Evolutionary conservation across 345 rosid genomes (phyloP).

Genomic region (Brassica carinata): DNA sequence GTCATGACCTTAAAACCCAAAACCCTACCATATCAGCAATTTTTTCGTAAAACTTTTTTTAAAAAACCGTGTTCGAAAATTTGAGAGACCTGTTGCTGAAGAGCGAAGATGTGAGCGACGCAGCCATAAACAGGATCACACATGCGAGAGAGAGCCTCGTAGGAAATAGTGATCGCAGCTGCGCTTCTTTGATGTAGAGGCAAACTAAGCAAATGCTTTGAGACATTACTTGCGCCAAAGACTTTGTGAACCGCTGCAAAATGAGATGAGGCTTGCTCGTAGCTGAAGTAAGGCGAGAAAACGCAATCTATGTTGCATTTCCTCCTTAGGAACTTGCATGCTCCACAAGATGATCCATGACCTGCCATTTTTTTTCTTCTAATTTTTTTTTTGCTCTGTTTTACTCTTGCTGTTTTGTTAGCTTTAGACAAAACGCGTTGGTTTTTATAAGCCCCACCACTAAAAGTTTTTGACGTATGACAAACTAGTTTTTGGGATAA

Average conservation of each 20-base stretch:
- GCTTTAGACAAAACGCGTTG: constrained; percentile 17
- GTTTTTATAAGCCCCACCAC: constrained; percentile 38
- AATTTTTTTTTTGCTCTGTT: constrained; percentile 6
- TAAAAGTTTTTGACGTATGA: neutral
- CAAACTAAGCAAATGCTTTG: constrained; percentile 53
- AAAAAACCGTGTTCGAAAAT: neutral
- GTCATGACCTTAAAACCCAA: constrained; percentile 23
- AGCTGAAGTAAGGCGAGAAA: constrained; percentile 56
- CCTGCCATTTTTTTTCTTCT: constrained; percentile 30
- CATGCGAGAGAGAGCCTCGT: constrained; percentile 62
- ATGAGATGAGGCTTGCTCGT: constrained; percentile 56
- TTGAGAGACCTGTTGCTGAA: constrained; percentile 58
- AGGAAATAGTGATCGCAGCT: constrained; percentile 59
- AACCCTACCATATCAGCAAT: constrained; percentile 4
- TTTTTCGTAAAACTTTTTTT: neutral
- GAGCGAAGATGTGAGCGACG: constrained; percentile 60
- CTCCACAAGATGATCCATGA: constrained; percentile 61
- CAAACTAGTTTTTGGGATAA: constrained; percentile 30
- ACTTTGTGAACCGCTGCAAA: constrained; percentile 68
- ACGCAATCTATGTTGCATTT: constrained; percentile 58
- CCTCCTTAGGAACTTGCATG: constrained; percentile 64
- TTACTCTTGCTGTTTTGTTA: constrained; percentile 14
- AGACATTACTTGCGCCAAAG: constrained; percentile 66
- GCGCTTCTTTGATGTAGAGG: constrained; percentile 51
- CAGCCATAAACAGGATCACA: constrained; percentile 66